These are phyloP conservation scores for Phytophthora capsici DNA, from an alignment of 352 stramenopile species.

Conservation along the genomic window DNA sequence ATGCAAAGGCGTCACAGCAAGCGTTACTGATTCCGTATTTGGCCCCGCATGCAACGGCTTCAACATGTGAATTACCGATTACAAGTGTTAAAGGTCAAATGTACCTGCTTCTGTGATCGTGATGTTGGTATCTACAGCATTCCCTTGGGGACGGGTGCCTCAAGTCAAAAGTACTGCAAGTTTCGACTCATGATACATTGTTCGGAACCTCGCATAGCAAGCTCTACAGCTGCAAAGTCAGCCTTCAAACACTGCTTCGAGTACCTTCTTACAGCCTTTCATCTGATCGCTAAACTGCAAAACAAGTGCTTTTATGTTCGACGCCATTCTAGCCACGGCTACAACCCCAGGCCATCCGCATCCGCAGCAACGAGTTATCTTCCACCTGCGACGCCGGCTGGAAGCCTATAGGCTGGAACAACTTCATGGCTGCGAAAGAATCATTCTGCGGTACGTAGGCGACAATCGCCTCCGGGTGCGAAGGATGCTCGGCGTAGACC, in stretches of 20 bases:
- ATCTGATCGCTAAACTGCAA: not conserved
- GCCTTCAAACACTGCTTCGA: not conserved
- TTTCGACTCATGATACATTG: slow-evolving; percentile 2
- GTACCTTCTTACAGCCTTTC: not conserved
- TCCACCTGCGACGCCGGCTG: slow-evolving; percentile 43
- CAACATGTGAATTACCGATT: no score
- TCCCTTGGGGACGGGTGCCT: no score
- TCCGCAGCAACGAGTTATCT: slow-evolving; percentile 35
- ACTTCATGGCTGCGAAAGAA: slow-evolving; percentile 46
- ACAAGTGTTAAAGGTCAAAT: no score
- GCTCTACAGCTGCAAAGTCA: not conserved
- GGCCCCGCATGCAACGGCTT: no score
- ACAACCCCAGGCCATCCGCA: slow-evolving; percentile 38
- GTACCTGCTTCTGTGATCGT: no score
- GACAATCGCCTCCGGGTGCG: slow-evolving; percentile 42
- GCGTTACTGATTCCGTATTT: not conserved
- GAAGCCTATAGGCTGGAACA: slow-evolving; percentile 65
- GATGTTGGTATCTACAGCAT: no score
- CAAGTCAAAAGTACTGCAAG: no score
- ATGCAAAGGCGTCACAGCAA: not conserved
- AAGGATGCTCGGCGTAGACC: slow-evolving; percentile 39
- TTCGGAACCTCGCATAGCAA: slow-evolving; percentile 17
- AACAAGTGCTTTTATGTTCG: not conserved
- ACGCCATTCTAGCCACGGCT: not conserved
- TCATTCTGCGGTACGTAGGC: slow-evolving; percentile 52